phyloP scores from a whole-genome alignment of 176 grass and related monocot species.

The Puya raimondii region DNA sequence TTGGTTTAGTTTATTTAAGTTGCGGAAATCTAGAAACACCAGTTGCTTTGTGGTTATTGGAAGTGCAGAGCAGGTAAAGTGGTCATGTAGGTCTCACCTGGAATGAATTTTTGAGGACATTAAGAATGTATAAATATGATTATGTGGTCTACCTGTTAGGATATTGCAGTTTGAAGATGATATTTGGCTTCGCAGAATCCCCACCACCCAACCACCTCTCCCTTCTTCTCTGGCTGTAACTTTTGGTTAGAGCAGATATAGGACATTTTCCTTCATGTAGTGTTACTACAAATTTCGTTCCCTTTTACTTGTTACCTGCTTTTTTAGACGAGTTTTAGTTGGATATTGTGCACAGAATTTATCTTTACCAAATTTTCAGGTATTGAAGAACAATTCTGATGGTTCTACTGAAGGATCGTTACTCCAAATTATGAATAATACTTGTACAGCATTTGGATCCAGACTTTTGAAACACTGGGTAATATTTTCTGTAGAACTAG shows the following conservation, averaged over 20 bases:
- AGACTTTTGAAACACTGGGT: slow-evolving; percentile 90
- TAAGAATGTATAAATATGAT: no score
- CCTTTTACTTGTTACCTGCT: neutral
- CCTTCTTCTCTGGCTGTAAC: no score
- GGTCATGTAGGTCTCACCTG: no score
- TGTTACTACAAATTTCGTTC: neutral
- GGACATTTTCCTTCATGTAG: neutral
- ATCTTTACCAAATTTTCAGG: slow-evolving; percentile 42
- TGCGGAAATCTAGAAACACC: no score
- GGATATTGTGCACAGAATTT: slow-evolving; percentile 15
- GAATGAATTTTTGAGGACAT: no score
- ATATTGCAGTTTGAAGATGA: no score
- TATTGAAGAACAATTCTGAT: slow-evolving; percentile 72
- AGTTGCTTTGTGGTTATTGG: no score
- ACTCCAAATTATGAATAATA: slow-evolving; percentile 83
- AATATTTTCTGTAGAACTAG: slow-evolving; percentile 7
- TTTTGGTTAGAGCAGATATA: neutral
- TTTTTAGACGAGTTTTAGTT: slow-evolving; percentile 10
- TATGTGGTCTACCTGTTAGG: no score
- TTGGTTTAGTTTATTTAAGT: no score
- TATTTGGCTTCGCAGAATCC: no score
- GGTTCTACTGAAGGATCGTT: slow-evolving; percentile 76
- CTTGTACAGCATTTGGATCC: slow-evolving; percentile 79
- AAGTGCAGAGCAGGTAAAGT: no score
- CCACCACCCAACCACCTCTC: no score